Evolutionary conservation across 148 eudicot genomes (phyloP).

Genomic region (Cornus controversa): DNA sequence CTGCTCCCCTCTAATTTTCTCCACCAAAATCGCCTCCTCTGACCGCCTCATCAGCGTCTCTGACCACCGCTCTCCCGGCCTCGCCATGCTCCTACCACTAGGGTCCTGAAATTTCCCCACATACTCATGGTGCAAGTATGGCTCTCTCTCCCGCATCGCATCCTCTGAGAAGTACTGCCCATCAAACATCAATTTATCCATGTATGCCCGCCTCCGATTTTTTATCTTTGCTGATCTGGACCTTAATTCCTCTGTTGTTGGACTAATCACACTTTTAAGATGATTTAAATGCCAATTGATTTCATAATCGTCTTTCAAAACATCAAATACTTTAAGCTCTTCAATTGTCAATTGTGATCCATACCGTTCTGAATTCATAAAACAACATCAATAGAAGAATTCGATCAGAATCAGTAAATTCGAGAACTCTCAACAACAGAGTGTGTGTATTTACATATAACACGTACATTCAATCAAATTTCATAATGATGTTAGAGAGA

Average conservation of each 20-base stretch:
- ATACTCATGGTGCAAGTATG: slow-evolving; percentile 90
- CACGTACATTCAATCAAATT: not conserved
- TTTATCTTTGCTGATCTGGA: slow-evolving; percentile 62
- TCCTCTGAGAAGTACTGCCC: slow-evolving; percentile 95
- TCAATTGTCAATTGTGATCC: slow-evolving; percentile 62
- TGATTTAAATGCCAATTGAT: slow-evolving; percentile 87
- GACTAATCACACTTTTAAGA: slow-evolving; percentile 56
- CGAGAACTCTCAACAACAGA: not conserved
- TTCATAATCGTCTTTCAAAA: slow-evolving; percentile 74
- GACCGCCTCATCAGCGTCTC: slow-evolving; percentile 87
- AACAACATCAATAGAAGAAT: not conserved
- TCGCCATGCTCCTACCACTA: slow-evolving; percentile 79
- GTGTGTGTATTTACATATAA: not conserved
- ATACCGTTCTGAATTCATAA: slow-evolving; percentile 66
- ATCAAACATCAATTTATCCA: slow-evolving; percentile 69
- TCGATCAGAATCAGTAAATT: not conserved
- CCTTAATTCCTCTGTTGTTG: slow-evolving; percentile 64
- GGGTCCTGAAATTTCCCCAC: slow-evolving; percentile 87
- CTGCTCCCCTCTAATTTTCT: slow-evolving; percentile 89
- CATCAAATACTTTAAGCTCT: slow-evolving; percentile 76
- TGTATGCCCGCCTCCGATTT: slow-evolving; percentile 83
- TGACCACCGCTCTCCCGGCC: slow-evolving; percentile 96
- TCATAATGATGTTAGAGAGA: too few species aligned
- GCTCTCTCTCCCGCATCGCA: slow-evolving; percentile 97
- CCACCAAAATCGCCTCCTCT: slow-evolving; percentile 79